Evolutionary conservation across 345 rosid species (phyloP).

Genomic region (Sapria himalayana): DNA sequence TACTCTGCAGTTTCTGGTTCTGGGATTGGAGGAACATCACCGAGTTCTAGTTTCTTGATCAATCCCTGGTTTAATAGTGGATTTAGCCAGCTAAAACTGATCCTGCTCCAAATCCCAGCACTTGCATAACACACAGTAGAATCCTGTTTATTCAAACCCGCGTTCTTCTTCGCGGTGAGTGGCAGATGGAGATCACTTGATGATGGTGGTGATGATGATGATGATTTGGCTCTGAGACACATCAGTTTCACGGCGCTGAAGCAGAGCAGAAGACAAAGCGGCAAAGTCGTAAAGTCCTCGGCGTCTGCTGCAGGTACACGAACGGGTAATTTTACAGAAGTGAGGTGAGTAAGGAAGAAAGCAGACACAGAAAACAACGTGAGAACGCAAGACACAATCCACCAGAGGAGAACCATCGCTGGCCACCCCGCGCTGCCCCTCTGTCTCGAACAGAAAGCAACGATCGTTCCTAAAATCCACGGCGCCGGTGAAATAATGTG

Average conservation of each 20-base stretch:
- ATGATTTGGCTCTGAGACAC: too few relatives aligned
- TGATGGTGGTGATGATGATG: too few relatives aligned
- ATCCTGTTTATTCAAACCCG: constrained; percentile 4
- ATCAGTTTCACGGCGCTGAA: constrained; percentile 8
- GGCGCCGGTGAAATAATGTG: constrained; percentile 9
- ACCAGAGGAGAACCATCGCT: constrained; percentile 26
- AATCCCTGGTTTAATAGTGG: constrained; percentile 26
- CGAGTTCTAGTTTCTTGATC: constrained; percentile 21
- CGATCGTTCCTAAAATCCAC: constrained; percentile 23
- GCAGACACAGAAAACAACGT: constrained; percentile 11
- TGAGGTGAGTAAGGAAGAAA: constrained; percentile 10
- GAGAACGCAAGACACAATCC: constrained; percentile 20
- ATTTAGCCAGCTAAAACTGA: constrained; percentile 39
- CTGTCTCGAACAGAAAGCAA: constrained; percentile 11
- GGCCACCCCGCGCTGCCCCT: constrained; percentile 20
- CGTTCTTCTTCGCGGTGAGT: constrained; percentile 13
- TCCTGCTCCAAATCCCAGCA: constrained; percentile 28
- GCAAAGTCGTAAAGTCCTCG: constrained; percentile 23
- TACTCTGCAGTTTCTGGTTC: constrained; percentile 30
- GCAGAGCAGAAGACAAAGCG: constrained; percentile 19
- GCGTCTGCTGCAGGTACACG: constrained; percentile 11
- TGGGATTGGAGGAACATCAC: constrained; percentile 30
- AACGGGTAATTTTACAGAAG: constrained; percentile 10
- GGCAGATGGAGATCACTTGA: constrained; percentile 14
- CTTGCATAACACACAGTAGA: constrained; percentile 8